Conservation (phyloP, 129 eudicot species). For the Arctium lappa region DNA sequence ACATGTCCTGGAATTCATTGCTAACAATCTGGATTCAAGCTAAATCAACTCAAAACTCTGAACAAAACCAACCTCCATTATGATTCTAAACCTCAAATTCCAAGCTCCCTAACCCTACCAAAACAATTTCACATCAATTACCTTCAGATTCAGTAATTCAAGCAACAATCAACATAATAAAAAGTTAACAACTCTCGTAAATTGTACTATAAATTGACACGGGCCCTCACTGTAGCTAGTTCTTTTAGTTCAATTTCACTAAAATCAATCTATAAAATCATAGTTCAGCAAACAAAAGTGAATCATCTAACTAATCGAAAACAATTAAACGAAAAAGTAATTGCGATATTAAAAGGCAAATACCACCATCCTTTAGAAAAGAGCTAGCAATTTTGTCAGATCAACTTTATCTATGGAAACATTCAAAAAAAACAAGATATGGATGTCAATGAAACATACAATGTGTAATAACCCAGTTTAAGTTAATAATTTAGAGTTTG, state of each 20-base stretch:
- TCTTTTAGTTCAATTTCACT: not conserved
- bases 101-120: constrained; percentile 3
- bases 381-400: too few species aligned
- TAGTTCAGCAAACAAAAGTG: not conserved
- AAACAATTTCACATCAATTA: not conserved
- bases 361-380: too few species aligned
- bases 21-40: constrained; percentile 1
- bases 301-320: not conserved
- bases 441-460: too few species aligned
- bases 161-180: not conserved
- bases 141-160: not conserved
- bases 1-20: not conserved
- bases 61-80: not conserved
- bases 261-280: constrained; percentile 2
- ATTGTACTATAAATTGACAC: not conserved
- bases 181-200: not conserved
- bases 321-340: not conserved
- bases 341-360: not conserved
- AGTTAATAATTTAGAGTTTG: too few species aligned
- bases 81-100: constrained; percentile 13
- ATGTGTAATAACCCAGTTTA: too few species aligned
- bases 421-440: too few species aligned
- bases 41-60: not conserved
- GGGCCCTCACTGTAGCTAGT: not conserved
- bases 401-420: too few species aligned